Conservation (phyloP, 148 eudicot genomes). For the Rheum nobile region DNA sequence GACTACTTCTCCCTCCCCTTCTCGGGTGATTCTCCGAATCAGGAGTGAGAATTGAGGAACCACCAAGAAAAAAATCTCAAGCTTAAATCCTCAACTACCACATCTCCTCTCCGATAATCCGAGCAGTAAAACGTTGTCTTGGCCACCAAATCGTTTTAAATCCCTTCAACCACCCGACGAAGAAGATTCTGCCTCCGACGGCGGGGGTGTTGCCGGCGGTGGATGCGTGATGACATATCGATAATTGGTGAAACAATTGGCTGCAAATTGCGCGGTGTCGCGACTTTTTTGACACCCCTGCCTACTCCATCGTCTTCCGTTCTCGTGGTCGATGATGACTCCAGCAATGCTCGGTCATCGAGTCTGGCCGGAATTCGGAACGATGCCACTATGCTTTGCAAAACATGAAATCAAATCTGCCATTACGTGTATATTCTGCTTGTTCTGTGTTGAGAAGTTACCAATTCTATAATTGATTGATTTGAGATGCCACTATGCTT, state of each 20-base stretch:
- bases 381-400: no score
- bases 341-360: constrained; percentile 7
- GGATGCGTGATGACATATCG: constrained; percentile 35
- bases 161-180: constrained; percentile 15
- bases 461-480: neutral
- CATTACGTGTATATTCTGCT: neutral
- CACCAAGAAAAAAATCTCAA: neutral
- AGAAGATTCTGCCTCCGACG: constrained; percentile 11
- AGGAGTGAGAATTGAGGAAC: neutral
- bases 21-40: no score
- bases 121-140: constrained; percentile 18
- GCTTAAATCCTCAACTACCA: neutral
- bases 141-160: constrained; percentile 50
- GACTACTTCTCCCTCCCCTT: no score
- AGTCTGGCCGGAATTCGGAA: constrained; percentile 37
- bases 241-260: constrained; percentile 36
- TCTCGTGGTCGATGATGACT: constrained; percentile 3
- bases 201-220: constrained; percentile 1
- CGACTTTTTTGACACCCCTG: constrained; percentile 63
- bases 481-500: neutral
- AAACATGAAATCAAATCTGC: neutral
- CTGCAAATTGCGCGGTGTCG: constrained; percentile 50
- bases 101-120: neutral
- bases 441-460: neutral
- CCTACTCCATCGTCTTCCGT: constrained; percentile 12